These are phyloP conservation scores for Nigrospora sphaerica DNA, from an alignment of 2,329 filamentous ascomycete species.

Conservation along the genomic window DNA sequence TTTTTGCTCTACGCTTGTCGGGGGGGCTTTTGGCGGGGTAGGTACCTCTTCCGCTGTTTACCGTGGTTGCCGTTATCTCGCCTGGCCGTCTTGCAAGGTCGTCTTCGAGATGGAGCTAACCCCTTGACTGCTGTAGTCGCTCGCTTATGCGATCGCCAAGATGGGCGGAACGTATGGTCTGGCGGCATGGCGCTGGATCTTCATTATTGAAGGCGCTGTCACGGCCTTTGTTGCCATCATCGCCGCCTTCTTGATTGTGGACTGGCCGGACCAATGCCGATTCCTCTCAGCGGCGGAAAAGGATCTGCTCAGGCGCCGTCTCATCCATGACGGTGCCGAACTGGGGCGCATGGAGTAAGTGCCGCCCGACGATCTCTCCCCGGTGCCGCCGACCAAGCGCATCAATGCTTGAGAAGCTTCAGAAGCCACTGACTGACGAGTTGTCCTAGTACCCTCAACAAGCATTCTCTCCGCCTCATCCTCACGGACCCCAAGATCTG, in stretches of 20 bases:
- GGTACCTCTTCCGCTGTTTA: slow-evolving; percentile 6
- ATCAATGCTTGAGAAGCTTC: no score
- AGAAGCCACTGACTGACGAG: not conserved
- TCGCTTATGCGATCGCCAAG: slow-evolving; percentile 39
- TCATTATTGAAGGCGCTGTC: slow-evolving; percentile 31
- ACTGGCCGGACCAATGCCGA: slow-evolving; percentile 39
- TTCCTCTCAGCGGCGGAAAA: slow-evolving; percentile 37
- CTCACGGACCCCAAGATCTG: slow-evolving; percentile 31
- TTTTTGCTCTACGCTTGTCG: slow-evolving; percentile 33
- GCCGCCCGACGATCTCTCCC: not conserved
- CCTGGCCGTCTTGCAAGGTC: not conserved
- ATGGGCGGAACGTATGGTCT: slow-evolving; percentile 35
- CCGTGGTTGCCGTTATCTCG: not conserved
- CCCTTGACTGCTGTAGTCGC: slow-evolving; percentile 17
- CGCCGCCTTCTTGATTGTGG: slow-evolving; percentile 36
- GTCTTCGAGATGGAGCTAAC: no score
- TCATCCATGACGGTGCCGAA: slow-evolving; percentile 20
- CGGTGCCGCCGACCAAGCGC: not conserved
- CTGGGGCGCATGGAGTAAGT: slow-evolving; percentile 17
- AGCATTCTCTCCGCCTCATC: slow-evolving; percentile 19
- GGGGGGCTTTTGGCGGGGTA: slow-evolving; percentile 34
- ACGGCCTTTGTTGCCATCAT: slow-evolving; percentile 24
- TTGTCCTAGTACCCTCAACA: slow-evolving; percentile 16
- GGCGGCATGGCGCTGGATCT: slow-evolving; percentile 41
- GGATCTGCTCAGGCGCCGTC: slow-evolving; percentile 20